Conservation (phyloP, 2,329 filamentous ascomycete species). For the Verticillium tricorpus region DNA sequence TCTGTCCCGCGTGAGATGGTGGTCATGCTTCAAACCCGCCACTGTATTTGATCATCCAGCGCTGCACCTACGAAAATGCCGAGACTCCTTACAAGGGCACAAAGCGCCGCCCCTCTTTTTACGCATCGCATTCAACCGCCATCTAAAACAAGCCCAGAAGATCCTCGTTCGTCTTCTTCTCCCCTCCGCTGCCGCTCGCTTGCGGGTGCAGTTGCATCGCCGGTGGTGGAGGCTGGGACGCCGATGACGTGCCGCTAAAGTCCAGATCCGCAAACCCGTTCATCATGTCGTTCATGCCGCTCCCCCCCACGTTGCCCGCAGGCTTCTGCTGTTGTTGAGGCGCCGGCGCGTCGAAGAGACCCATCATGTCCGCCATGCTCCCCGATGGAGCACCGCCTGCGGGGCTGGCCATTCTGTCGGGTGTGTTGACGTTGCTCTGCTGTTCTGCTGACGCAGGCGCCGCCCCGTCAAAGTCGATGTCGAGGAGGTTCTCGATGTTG, state of each 20-base stretch:
- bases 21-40: background rate
- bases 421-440: conserved; percentile 52
- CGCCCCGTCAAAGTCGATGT: conserved; percentile 93
- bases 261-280: conserved; percentile 82
- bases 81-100: conserved; percentile 6
- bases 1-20: background rate
- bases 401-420: conserved; percentile 65
- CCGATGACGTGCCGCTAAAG: conserved; percentile 51
- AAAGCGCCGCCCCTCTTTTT: background rate
- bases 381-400: conserved; percentile 35
- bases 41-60: conserved; percentile 1
- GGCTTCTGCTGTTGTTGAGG: conserved; percentile 40
- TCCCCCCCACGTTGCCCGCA: conserved; percentile 23
- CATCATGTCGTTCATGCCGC: conserved; percentile 80
- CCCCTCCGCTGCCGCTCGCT: conserved; percentile 27
- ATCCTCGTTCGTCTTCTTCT: conserved; percentile 59
- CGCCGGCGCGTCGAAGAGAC: conserved; percentile 63
- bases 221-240: conserved; percentile 60
- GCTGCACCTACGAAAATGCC: conserved; percentile 11
- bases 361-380: conserved; percentile 61
- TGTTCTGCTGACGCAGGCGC: conserved; percentile 80
- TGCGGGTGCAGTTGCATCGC: conserved; percentile 48
- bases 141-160: conserved; percentile 41
- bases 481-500: conserved; percentile 91
- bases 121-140: background rate